A percentile compares a stretch with the other conserved stretches of the same genome.
Evolutionary conservation across 1,284 basidiomycete genomes (phyloP).

Genomic region (Laetiporus sulphureus): DNA sequence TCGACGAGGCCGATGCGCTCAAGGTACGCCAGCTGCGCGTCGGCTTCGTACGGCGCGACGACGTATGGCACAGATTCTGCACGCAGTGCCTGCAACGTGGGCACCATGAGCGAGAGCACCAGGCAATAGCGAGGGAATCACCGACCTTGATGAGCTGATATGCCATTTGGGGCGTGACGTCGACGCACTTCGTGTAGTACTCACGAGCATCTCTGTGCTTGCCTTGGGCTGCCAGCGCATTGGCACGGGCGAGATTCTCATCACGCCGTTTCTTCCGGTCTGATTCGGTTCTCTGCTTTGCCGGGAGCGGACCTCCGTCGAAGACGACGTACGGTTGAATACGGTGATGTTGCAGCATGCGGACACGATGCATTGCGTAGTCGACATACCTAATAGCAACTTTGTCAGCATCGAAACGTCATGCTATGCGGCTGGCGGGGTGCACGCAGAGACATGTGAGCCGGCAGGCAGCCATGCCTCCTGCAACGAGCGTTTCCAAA

Average conservation of each 20-base stretch:
- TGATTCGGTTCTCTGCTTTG: conserved; percentile 87
- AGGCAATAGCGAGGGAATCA: conserved; percentile 1
- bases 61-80: conserved; percentile 80
- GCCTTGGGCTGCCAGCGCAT: conserved; percentile 71
- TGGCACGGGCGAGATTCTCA: conserved; percentile 65
- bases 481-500: too few species aligned
- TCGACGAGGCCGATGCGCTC: conserved; percentile 82
- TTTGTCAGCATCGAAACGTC: too few species aligned
- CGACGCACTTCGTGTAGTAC: conserved; percentile 85
- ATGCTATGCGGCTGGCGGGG: too few species aligned
- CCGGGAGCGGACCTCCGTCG: conserved; percentile 92
- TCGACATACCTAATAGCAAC: conserved; percentile 87
- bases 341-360: conserved; percentile 79
- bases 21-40: conserved; percentile 93
- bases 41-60: conserved; percentile 98
- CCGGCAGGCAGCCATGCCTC: too few species aligned
- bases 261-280: conserved; percentile 71
- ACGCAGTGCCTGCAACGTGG: conserved; percentile 58
- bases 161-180: conserved; percentile 97
- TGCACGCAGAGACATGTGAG: too few species aligned
- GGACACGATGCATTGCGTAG: conserved; percentile 90
- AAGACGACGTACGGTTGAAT: conserved; percentile 93
- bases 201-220: conserved; percentile 80
- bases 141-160: conserved; percentile 94
- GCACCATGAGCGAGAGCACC: conserved; percentile 1